Conservation (phyloP, 2,329 filamentous ascomycete species). For the Fusarium sp. region DNA sequence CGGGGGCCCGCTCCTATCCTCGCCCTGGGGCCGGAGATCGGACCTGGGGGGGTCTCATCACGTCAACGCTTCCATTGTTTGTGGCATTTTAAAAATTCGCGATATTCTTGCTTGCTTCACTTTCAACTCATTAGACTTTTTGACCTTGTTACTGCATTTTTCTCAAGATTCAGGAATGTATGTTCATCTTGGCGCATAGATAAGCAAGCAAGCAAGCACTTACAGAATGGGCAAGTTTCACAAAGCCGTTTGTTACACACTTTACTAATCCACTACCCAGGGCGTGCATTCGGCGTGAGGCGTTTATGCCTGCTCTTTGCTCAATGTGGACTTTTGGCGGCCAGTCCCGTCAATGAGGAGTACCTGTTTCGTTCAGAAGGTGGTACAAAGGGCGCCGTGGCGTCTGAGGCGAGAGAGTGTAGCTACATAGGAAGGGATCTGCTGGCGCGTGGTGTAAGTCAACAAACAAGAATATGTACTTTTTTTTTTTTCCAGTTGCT, state of each 20-base stretch:
- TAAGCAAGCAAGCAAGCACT: neutral
- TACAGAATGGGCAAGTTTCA: conserved; percentile 12
- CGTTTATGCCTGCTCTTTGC: conserved; percentile 17
- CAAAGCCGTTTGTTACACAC: neutral
- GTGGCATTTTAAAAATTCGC: conserved; percentile 7
- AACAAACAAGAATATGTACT: neutral
- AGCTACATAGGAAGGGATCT: conserved; percentile 75
- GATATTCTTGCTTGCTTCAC: neutral
- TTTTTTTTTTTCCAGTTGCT: neutral
- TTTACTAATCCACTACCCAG: conserved; percentile 3
- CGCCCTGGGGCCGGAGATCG: conserved; percentile 16
- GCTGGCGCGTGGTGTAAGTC: conserved; percentile 61
- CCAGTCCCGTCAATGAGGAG: conserved; percentile 21
- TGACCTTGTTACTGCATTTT: neutral
- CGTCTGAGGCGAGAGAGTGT: conserved; percentile 76
- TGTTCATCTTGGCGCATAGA: neutral
- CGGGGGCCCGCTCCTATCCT: conserved; percentile 22
- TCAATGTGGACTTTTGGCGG: conserved; percentile 14
- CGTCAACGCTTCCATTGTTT: conserved; percentile 27
- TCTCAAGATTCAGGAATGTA: neutral
- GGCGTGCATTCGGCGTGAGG: conserved; percentile 1
- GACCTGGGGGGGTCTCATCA: conserved; percentile 25
- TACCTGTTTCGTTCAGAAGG: conserved; percentile 12
- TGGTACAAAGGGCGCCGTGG: conserved; percentile 69
- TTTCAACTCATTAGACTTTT: neutral